Percentiles rank a stretch among this genome's conserved stretches.
phyloP scores from a whole-genome alignment of 2,329 filamentous ascomycete species.

The Raffaelea arxii region DNA sequence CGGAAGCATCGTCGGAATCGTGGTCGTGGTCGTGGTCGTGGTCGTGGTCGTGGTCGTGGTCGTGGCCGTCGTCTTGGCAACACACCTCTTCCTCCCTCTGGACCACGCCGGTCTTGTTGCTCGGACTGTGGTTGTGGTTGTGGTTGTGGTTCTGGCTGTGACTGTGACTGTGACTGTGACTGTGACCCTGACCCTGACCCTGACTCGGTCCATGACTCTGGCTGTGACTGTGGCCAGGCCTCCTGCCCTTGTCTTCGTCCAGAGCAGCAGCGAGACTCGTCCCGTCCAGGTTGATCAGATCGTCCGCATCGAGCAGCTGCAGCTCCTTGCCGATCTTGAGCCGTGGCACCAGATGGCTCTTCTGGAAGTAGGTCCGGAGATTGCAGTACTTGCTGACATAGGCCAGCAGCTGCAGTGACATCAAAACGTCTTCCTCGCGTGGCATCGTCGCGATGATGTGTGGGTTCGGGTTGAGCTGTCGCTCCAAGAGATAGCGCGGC shows the following conservation, averaged over 20 bases:
- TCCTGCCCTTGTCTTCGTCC: conserved; percentile 2
- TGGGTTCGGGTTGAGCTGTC: conserved; percentile 56
- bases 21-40: conserved; percentile 63
- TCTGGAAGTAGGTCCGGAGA: conserved; percentile 87
- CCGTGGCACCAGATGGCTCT: conserved; percentile 84
- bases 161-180: too few relatives aligned
- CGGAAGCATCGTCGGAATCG: too few relatives aligned
- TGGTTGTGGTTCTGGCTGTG: too few relatives aligned
- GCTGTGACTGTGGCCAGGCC: too few relatives aligned
- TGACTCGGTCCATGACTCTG: too few relatives aligned
- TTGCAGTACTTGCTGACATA: conserved; percentile 99
- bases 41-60: conserved; percentile 32
- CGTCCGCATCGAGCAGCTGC: conserved; percentile 65
- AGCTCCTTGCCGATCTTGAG: conserved; percentile 85
- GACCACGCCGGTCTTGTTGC: neutral
- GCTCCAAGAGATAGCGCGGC: conserved; percentile 70
- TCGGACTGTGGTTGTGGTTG: too few relatives aligned
- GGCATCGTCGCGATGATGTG: conserved; percentile 85
- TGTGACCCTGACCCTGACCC: too few relatives aligned
- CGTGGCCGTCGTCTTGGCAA: conserved; percentile 5
- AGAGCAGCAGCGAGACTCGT: conserved; percentile 19
- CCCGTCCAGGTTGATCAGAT: conserved; percentile 21
- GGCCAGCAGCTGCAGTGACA: conserved; percentile 92
- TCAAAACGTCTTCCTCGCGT: conserved; percentile 91
- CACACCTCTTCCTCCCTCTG: too few relatives aligned